Base-by-base conservation (phyloP, 345 rosid genomes). In the Syzygium aqueum region DNA sequence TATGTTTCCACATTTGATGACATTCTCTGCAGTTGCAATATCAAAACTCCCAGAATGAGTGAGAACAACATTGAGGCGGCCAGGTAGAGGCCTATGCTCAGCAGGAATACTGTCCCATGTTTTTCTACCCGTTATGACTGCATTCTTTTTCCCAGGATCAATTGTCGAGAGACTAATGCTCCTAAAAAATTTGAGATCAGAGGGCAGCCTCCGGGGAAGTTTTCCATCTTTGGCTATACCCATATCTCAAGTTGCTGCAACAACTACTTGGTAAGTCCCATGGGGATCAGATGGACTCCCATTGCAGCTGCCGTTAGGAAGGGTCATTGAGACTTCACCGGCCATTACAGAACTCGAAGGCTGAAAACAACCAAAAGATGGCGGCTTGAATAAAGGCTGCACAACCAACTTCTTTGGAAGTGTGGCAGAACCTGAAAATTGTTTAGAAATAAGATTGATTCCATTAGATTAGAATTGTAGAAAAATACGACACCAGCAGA, bases 191-290 rank as follows among this genome's bases (percentile, higher is more conserved):
- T 92, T 96, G 88, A 97, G 94, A 89, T 96, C 97, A 33, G 94
- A 87, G 54, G 98, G 97, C 88, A 96, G 88, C 83, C 84, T 94
- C 99, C 97, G 94, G 1, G 96, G 99, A 56, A 95, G 90, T 61
- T 92, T 94, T 86, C 99, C 99, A 73, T 95, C 96, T 90, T 93
- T 95, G 25, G 98, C 97, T 15, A 97, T 95, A 77, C 99, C 98
- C 96, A 94, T 88, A 53, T 94, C 93, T 85, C 90, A 89, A n/a
- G 98, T 97, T 14, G 97, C 97, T 87, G 98, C 97, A 86, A 94
- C 97, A 77, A 95, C 94, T 88, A 95, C 94, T 89, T 93, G 96
- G 90, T 93, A 96, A 78, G 93, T 89, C 88, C 98, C 92, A 85
- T 82, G 93, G 0, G 91, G 91, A 89, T 88, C 90, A 85, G 94